Evolutionary conservation across 805 yeast species (phyloP).

Genomic region (Metschnikowia dekortorum): DNA sequence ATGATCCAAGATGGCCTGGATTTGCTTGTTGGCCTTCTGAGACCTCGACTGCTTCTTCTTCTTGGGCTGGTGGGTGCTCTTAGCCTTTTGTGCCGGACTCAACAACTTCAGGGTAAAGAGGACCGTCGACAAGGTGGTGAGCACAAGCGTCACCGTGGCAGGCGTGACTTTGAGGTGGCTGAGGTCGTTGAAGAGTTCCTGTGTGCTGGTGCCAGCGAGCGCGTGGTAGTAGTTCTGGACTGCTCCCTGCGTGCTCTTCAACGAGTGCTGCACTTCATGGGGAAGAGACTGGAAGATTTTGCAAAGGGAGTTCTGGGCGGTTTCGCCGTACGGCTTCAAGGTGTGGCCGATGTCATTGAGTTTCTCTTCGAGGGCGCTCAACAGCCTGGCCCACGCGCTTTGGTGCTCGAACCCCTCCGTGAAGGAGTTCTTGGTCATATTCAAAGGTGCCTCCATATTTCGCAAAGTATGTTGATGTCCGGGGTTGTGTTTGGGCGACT

Average conservation of each 20-base stretch:
- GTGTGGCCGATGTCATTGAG: not conserved
- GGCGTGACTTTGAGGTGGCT: conserved; percentile 27
- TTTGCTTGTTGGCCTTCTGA: conserved; percentile 36
- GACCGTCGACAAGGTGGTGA: conserved; percentile 28
- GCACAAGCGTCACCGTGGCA: conserved; percentile 29
- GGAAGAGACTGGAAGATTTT: conserved; percentile 3
- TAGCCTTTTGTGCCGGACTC: not conserved
- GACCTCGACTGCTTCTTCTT: conserved; percentile 38
- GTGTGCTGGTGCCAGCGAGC: conserved; percentile 12
- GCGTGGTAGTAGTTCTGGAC: conserved; percentile 11
- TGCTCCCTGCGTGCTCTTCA: not conserved
- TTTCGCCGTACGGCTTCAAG: not conserved
- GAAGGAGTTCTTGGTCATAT: conserved; percentile 5
- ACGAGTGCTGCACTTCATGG: conserved; percentile 1
- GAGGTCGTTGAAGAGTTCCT: conserved; percentile 30
- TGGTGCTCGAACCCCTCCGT: conserved; percentile 1
- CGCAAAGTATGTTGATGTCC: not conserved
- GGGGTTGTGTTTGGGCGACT: not conserved
- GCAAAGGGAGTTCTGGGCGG: not conserved
- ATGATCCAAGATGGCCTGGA: conserved; percentile 35
- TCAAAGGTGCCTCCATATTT: not conserved
- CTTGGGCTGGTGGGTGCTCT: conserved; percentile 14
- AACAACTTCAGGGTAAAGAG: conserved; percentile 21
- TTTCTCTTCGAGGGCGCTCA: not conserved
- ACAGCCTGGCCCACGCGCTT: conserved; percentile 1